phyloP scores from a whole-genome alignment of 495 filamentous ascomycete genomes.

The Tuber microsphaerosporum region DNA sequence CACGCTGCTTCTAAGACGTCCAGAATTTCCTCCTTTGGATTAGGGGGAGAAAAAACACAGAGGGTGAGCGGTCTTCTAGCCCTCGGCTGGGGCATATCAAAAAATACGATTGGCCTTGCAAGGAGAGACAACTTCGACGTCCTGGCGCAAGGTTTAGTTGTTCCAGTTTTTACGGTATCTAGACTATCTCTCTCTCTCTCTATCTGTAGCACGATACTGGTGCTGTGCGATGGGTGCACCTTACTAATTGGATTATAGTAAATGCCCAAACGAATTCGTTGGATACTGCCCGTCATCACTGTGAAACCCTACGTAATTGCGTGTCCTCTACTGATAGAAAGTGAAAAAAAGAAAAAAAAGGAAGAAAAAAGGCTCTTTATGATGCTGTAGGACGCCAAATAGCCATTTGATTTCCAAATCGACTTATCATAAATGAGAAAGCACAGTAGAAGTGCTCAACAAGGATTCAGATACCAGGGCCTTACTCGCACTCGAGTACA shows the following conservation, averaged over 20 bases:
- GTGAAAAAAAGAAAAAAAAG: neutral
- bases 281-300: neutral
- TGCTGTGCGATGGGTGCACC: neutral
- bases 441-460: neutral
- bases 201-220: no score
- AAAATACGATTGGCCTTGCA: no score
- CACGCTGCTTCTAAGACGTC: no score
- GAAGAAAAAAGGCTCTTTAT: neutral
- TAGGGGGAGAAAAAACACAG: no score
- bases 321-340: neutral
- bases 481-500: neutral
- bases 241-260: neutral
- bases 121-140: no score
- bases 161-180: no score
- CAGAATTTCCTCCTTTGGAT: no score
- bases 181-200: no score
- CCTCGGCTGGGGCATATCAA: no score
- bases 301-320: neutral
- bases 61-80: no score
- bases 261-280: neutral
- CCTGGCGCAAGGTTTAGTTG: no score
- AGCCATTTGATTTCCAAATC: neutral
- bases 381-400: neutral
- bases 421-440: neutral
- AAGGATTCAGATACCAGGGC: neutral